Evolutionary conservation across 2,329 filamentous ascomycete genomes (phyloP).

Genomic region (Cercospora sp.): DNA sequence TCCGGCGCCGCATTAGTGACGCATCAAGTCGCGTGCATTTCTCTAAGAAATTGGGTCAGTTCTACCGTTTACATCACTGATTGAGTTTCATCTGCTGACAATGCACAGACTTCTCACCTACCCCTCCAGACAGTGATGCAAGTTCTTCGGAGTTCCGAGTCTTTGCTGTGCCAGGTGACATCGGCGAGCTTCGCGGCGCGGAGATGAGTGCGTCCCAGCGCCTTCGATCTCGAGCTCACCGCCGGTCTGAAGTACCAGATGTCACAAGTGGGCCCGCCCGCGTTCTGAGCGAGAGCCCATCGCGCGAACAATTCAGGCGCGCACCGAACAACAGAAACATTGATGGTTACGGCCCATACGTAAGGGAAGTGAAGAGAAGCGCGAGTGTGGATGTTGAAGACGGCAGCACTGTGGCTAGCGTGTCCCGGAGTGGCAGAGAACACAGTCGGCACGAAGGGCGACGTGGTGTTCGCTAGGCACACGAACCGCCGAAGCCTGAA

Average conservation of each 20-base stretch:
- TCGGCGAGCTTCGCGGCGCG: neutral
- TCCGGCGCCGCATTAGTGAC: slow-evolving; percentile 20
- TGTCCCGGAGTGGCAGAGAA: slow-evolving; percentile 7
- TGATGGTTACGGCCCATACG: slow-evolving; percentile 29
- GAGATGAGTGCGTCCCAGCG: neutral
- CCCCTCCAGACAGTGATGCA: slow-evolving; percentile 36
- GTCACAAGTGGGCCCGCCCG: neutral
- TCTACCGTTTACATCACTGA: too few relatives aligned
- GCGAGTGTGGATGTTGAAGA: slow-evolving; percentile 24
- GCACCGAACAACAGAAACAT: neutral
- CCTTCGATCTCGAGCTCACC: neutral
- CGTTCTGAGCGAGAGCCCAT: slow-evolving; percentile 36
- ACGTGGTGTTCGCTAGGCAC: slow-evolving; percentile 21
- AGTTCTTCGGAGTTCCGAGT: slow-evolving; percentile 31
- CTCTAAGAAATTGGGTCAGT: slow-evolving; percentile 30
- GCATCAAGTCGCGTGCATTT: slow-evolving; percentile 35
- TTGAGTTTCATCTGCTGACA: neutral
- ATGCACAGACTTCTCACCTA: slow-evolving; percentile 35
- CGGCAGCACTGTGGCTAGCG: slow-evolving; percentile 18
- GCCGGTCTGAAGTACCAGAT: neutral
- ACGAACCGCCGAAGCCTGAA: slow-evolving; percentile 10
- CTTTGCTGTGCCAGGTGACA: neutral
- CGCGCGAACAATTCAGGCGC: slow-evolving; percentile 26
- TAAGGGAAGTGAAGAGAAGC: slow-evolving; percentile 18
- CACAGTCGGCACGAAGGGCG: slow-evolving; percentile 9